Evolutionary conservation across 2,329 filamentous ascomycete genomes (phyloP), one percentile per base, ranked within the genome.

Genomic region (Claviceps sp.): DNA sequence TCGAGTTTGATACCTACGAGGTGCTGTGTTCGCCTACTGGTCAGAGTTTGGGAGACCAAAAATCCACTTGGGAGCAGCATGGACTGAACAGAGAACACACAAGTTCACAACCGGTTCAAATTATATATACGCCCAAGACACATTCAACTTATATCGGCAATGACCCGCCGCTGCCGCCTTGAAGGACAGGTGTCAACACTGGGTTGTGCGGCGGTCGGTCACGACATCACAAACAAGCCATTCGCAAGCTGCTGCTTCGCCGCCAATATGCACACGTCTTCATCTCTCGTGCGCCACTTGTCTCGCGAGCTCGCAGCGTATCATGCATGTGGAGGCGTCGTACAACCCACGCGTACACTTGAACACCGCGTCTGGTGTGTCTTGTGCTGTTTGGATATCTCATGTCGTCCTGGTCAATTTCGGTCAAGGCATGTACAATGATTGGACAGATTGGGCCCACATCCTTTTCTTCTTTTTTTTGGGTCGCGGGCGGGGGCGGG

Each of bases 401-500:
- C 26, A 19, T 43, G 52, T 40, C 47, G 52, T 26, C 17, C 19
- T 38, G 47, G 56, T 52, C 55, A 57, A 58, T 55, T 56, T 57
- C 61, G 62, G 62, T 64, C 58, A 59, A 55, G 41, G 49, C 42
- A 56, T 51, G 57, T 51, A 46, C 47, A 16, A 54, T 62, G 54
- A 63, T 64, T 63, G 61, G 62, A 34, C 40, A 8, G 41, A 34
- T 26, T 30, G 24, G 14, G 24, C 16, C 22, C 22, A 22, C 3
- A 8, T 34, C 16, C 10, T 42, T 16, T 26, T 54, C 19, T 14
- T 52, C 11, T n/a, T 34, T 26, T n/a, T 26, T 34, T 34, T 34
- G 26, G 26, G 26, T 30, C 26, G 24, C 8, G 26, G 26, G 26
- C 7, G 7, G 26, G 8, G 26, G 26, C 26, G 26, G 26, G 26